A percentile compares a stretch with the other conserved stretches of the same genome.
phyloP scores from a whole-genome alignment of 805 yeast species.

The Candida succiphila region DNA sequence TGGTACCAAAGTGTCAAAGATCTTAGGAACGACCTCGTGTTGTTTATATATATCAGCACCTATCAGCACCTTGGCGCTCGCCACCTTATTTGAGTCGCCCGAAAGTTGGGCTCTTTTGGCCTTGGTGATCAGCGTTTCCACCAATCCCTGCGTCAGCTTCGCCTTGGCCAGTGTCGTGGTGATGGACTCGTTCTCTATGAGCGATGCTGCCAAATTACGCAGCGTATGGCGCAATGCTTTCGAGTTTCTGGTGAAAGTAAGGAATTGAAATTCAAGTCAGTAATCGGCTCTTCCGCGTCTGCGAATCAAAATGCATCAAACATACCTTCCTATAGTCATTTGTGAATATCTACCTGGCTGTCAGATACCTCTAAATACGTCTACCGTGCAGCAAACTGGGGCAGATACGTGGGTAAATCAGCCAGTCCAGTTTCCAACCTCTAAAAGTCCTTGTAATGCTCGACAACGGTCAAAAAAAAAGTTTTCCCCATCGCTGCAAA shows the following conservation, averaged over 20 bases:
- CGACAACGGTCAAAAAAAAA: no score
- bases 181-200: conserved; percentile 62
- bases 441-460: no score
- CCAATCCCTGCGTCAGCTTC: conserved; percentile 51
- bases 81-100: conserved; percentile 9
- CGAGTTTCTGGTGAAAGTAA: conserved; percentile 24
- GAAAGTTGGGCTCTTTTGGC: conserved; percentile 28
- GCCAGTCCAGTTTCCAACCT: no score
- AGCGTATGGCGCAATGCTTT: conserved; percentile 47
- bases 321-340: conserved; percentile 6
- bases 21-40: conserved; percentile 45
- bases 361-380: background rate
- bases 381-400: background rate
- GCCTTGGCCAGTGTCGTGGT: conserved; percentile 72
- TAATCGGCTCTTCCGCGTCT: no score
- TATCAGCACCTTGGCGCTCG: conserved; percentile 18
- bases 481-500: no score
- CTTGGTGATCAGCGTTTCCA: conserved; percentile 54
- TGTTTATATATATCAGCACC: conserved; percentile 36
- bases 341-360: background rate
- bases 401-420: no score
- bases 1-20: conserved; percentile 52
- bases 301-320: background rate
- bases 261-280: background rate
- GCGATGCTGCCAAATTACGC: conserved; percentile 55